Evolutionary conservation across 306 rosid species (phyloP).

Genomic region (Pueraria montana): DNA sequence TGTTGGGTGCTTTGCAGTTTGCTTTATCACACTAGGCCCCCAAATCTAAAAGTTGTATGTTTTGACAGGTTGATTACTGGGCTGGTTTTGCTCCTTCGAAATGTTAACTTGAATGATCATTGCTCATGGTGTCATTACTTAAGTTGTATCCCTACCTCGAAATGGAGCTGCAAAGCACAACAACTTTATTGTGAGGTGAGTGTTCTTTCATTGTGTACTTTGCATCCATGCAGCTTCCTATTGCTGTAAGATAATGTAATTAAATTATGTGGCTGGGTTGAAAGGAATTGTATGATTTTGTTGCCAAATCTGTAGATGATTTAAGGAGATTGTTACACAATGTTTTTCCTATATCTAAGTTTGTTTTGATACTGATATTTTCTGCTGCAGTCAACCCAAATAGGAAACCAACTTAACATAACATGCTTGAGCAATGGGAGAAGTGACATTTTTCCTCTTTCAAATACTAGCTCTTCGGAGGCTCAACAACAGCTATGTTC

Average conservation of each 20-base stretch:
- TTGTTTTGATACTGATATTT: constrained; percentile 38
- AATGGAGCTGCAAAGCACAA: constrained; percentile 70
- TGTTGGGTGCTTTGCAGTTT: constrained; percentile 10
- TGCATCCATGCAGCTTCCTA: constrained; percentile 32
- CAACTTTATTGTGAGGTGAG: constrained; percentile 64
- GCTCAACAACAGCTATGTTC: constrained; percentile 64
- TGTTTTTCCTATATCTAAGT: neutral
- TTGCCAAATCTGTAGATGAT: neutral
- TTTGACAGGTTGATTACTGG: constrained; percentile 67
- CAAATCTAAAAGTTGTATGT: constrained; percentile 41
- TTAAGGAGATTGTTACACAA: neutral
- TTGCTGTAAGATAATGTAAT: neutral
- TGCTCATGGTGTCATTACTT: constrained; percentile 89
- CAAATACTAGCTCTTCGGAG: constrained; percentile 43
- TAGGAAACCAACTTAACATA: constrained; percentile 67
- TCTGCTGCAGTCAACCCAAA: constrained; percentile 60
- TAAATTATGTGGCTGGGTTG: neutral
- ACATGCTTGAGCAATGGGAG: constrained; percentile 74
- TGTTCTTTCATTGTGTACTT: constrained; percentile 33
- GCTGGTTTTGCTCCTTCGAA: constrained; percentile 63
- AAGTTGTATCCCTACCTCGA: constrained; percentile 76
- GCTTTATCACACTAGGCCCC: neutral
- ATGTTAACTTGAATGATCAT: constrained; percentile 62
- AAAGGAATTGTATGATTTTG: constrained; percentile 15
- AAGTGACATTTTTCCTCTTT: constrained; percentile 52